phyloP scores from a whole-genome alignment of 2,329 filamentous ascomycete genomes.

The Alternaria metachromatica region DNA sequence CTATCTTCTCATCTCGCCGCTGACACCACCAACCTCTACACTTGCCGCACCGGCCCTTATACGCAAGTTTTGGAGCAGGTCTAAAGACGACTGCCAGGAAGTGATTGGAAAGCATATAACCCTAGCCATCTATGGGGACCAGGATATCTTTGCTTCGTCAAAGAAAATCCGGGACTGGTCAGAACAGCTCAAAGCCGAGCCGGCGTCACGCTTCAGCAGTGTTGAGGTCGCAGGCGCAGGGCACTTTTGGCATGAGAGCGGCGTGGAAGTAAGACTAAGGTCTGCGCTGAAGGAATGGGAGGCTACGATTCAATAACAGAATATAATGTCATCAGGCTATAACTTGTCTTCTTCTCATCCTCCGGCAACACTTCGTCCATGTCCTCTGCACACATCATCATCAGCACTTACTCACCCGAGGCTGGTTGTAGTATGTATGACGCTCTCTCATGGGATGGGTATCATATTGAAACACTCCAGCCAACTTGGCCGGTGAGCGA shows the following conservation, averaged over 20 bases:
- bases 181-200: slow-evolving; percentile 54
- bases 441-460: background rate
- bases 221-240: slow-evolving; percentile 57
- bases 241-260: slow-evolving; percentile 58
- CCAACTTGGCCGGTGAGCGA: background rate
- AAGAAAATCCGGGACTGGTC: slow-evolving; percentile 73
- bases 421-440: background rate
- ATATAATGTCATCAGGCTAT: background rate
- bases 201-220: slow-evolving; percentile 46
- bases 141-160: slow-evolving; percentile 74
- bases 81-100: slow-evolving; percentile 17
- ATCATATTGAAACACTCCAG: background rate
- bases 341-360: background rate
- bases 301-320: slow-evolving; percentile 34
- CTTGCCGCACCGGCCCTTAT: slow-evolving; percentile 42
- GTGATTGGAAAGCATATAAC: slow-evolving; percentile 51
- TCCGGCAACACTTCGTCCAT: background rate
- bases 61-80: slow-evolving; percentile 35
- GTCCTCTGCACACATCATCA: background rate
- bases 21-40: slow-evolving; percentile 53
- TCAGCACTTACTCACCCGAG: background rate
- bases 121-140: slow-evolving; percentile 75
- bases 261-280: slow-evolving; percentile 50
- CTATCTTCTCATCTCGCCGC: slow-evolving; percentile 57
- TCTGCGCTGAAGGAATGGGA: slow-evolving; percentile 52